These are phyloP conservation scores for Didymella segeticola DNA, from an alignment of 2,329 filamentous ascomycete species.

Conservation along the genomic window DNA sequence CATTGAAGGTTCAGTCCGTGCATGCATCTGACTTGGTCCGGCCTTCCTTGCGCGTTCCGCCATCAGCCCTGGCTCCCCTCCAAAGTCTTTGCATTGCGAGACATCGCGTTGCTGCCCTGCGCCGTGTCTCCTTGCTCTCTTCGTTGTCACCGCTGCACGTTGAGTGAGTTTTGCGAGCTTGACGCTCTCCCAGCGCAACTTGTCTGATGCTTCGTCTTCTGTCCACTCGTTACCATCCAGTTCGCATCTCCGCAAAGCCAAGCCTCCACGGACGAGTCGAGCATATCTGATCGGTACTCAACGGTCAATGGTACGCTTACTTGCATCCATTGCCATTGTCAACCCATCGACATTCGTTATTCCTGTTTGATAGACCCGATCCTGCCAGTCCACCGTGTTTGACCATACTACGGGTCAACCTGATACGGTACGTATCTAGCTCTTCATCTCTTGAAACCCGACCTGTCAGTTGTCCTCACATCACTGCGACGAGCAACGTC, in stretches of 20 bases:
- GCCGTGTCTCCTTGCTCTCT: conserved; percentile 20
- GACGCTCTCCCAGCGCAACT: conserved; percentile 35
- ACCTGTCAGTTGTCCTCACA: conserved; percentile 34
- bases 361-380: conserved; percentile 11
- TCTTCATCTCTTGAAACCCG: conserved; percentile 42
- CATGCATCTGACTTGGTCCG: conserved; percentile 21
- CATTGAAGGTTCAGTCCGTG: conserved; percentile 30
- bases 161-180: conserved; percentile 32
- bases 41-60: conserved; percentile 34
- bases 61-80: conserved; percentile 32
- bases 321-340: conserved; percentile 1
- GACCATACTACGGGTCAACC: conserved; percentile 52
- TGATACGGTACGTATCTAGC: conserved; percentile 43
- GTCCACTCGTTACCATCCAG: conserved; percentile 27
- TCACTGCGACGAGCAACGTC: conserved; percentile 43
- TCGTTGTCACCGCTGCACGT: conserved; percentile 25
- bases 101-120: conserved; percentile 30
- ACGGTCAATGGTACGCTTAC: conserved; percentile 16
- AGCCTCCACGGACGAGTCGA: conserved; percentile 20
- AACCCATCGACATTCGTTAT: background rate
- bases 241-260: conserved; percentile 22
- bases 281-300: conserved; percentile 18
- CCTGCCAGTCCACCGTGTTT: conserved; percentile 35
- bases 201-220: conserved; percentile 20
- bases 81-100: conserved; percentile 33